phyloP scores from a whole-genome alignment of 208 protist genomes.

The Crithidia brevicula region DNA sequence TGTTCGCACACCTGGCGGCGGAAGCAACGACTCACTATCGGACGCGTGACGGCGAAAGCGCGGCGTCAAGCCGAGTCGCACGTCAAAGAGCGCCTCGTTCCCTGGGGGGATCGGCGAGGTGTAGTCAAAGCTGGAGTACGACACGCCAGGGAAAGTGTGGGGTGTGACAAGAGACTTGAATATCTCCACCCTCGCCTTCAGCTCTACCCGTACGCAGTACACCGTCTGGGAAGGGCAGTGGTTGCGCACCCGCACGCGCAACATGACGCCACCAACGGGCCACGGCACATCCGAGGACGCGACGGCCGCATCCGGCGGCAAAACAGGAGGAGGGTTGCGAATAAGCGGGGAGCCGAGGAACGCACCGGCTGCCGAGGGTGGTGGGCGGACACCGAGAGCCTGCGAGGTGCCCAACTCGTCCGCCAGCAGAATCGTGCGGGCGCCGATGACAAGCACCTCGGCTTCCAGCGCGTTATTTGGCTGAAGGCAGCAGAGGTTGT shows the following conservation, averaged over 20 bases:
- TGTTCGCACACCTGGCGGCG: conserved; percentile 59
- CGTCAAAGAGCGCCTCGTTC: conserved; percentile 48
- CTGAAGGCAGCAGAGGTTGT: conserved; percentile 61
- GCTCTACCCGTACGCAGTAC: conserved; percentile 48
- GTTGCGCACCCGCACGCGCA: conserved; percentile 58
- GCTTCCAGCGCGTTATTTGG: conserved; percentile 47
- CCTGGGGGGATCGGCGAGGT: conserved; percentile 43
- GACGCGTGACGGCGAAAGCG: conserved; percentile 51
- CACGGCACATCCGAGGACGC: conserved; percentile 38
- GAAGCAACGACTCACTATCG: conserved; percentile 43
- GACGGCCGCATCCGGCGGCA: conserved; percentile 6
- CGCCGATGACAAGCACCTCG: conserved; percentile 57
- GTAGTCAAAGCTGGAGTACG: conserved; percentile 61
- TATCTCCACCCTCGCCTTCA: conserved; percentile 52
- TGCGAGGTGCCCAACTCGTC: conserved; percentile 34
- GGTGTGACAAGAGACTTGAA: conserved; percentile 68
- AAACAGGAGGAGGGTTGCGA: neutral
- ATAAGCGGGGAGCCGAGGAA: conserved; percentile 11
- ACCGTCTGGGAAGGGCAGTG: conserved; percentile 36
- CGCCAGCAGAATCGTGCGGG: conserved; percentile 43
- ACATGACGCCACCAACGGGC: conserved; percentile 47
- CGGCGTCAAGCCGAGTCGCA: conserved; percentile 37
- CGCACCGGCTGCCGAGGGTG: neutral
- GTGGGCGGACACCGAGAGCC: conserved; percentile 28
- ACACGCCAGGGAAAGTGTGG: conserved; percentile 37